Evolutionary conservation across 768 basidiomycete genomes (phyloP), one percentile per base, ranked within the genome.

Genomic region (Termitomyces sp.): DNA sequence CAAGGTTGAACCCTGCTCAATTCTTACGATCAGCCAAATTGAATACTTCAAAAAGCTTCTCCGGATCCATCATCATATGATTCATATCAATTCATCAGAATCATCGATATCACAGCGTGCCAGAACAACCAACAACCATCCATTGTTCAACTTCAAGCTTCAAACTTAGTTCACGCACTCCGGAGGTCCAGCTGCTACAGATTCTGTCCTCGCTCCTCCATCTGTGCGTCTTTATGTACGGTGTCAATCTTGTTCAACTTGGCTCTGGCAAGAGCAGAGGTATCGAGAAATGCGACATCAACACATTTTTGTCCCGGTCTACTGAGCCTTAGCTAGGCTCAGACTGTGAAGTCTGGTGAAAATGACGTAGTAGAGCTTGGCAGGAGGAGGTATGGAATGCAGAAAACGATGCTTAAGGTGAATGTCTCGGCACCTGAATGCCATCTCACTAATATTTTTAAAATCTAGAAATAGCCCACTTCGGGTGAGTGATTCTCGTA

Each of bases 401-500:
- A 86, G 88, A 91, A 91, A n/a, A n/a, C n/a, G n/a, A n/a, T n/a
- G n/a, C n/a, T n/a, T n/a, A n/a, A 91, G 84, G 91, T 87, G 53
- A 28, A 75, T n/a, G 40, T 24, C 57, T 32, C 38, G 24, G 52
- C 15, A 11, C 18, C 56, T 45, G 24, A 16, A 20, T 45, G 57
- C 36, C 22, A 51, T 20, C 0, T 57, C 36, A 39, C 58, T 55
- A 22, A 61, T 55, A 18, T 57, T 39, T 42, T 49, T 66, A 92
- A 91, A 92, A 91, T 66, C 79, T 95, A 55, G 85, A 90, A 67
- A 89, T 94, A 65, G 92, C 93, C 16, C 90, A 90, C 68, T 95
- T 95, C 65, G 90, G 91, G 81, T 88, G 65, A 59, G 83, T 66
- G 12, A 52, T 36, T 40, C 28, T 18, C 24, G 6, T 15, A 55